These are phyloP conservation scores for Canna indica DNA, from an alignment of 176 grass and related monocot species.

Conservation along the genomic window DNA sequence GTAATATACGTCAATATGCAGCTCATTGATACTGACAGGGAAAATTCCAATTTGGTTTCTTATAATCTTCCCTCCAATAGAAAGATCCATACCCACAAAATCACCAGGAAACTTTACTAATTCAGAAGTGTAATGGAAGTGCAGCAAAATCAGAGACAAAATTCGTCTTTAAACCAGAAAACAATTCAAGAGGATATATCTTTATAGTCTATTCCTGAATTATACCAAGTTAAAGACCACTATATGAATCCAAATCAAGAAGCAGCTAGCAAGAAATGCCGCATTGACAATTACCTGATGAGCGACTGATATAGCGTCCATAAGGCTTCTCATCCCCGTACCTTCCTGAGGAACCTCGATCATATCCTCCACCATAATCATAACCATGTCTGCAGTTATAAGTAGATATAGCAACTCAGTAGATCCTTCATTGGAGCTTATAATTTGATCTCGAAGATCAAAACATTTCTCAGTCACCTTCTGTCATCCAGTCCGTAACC, in stretches of 20 bases:
- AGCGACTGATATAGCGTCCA: constrained; percentile 48
- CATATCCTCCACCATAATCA: constrained; percentile 44
- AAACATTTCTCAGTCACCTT: constrained; percentile 14
- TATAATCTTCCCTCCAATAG: too few relatives aligned
- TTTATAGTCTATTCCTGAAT: background rate
- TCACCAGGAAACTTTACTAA: too few relatives aligned
- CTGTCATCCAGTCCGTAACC: constrained; percentile 39
- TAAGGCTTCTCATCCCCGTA: constrained; percentile 62
- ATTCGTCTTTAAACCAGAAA: background rate
- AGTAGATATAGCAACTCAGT: background rate
- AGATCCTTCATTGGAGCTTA: background rate
- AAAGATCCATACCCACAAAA: too few relatives aligned
- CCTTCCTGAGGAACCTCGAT: constrained; percentile 1
- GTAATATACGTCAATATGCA: too few relatives aligned
- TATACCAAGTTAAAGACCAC: background rate
- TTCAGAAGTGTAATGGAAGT: too few relatives aligned
- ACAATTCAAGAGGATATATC: background rate
- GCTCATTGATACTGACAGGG: too few relatives aligned
- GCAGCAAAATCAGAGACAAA: background rate
- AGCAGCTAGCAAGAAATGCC: background rate
- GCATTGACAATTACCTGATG: constrained; percentile 24
- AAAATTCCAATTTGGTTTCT: too few relatives aligned
- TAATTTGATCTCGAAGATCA: background rate
- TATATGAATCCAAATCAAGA: background rate
- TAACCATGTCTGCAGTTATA: constrained; percentile 59